Conservation (phyloP, 2,329 filamentous ascomycete species). For the Gaeumannomyces sp. region DNA sequence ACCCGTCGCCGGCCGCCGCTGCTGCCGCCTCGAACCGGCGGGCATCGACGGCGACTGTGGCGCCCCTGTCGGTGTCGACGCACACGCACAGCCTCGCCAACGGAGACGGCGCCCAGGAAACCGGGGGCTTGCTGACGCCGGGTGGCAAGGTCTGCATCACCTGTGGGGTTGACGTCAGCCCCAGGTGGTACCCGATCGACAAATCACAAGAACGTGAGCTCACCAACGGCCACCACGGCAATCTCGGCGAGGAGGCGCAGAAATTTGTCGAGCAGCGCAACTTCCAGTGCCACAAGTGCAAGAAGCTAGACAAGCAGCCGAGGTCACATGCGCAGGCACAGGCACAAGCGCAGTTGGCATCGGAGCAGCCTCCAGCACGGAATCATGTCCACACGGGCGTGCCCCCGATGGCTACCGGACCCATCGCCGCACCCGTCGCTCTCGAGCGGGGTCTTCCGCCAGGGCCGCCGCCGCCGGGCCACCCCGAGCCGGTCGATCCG, state of each 20-base stretch:
- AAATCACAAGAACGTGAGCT: conserved; percentile 44
- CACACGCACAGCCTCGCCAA: conserved; percentile 19
- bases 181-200: conserved; percentile 64
- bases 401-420: background rate
- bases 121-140: conserved; percentile 26
- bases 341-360: conserved; percentile 14
- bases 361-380: background rate
- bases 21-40: conserved; percentile 41
- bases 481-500: conserved; percentile 13
- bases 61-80: conserved; percentile 19
- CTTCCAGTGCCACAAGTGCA: conserved; percentile 73
- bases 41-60: conserved; percentile 45
- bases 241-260: conserved; percentile 48
- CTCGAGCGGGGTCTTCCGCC: background rate
- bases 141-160: conserved; percentile 55
- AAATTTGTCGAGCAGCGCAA: conserved; percentile 54
- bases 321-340: conserved; percentile 22
- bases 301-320: conserved; percentile 45
- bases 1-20: conserved; percentile 32
- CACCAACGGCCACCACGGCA: conserved; percentile 44
- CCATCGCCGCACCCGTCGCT: background rate
- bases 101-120: conserved; percentile 22
- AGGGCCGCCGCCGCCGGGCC: conserved; percentile 3
- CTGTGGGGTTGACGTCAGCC: conserved; percentile 64
- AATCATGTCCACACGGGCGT: background rate